Evolutionary conservation across 129 eudicot genomes (phyloP).

Genomic region (Sambucus nigra): DNA sequence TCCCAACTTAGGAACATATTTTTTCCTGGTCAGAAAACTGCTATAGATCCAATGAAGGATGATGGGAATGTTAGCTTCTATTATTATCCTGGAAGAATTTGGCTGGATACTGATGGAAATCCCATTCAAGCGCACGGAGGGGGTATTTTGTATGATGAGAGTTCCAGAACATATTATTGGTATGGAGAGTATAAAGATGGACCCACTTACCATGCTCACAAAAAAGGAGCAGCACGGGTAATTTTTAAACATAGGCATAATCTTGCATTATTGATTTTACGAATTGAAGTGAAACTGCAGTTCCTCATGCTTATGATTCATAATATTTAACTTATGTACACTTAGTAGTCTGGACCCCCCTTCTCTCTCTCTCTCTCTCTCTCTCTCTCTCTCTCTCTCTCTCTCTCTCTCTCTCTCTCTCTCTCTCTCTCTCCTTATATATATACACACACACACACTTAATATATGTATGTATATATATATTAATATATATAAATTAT

Average conservation of each 20-base stretch:
- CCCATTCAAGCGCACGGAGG: slow-evolving; percentile 99
- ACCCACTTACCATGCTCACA: slow-evolving; percentile 88
- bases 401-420: too few relatives aligned
- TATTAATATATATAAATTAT: too few relatives aligned
- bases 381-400: too few relatives aligned
- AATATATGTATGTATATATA: too few relatives aligned
- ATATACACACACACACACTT: too few relatives aligned
- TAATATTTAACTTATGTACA: too few relatives aligned
- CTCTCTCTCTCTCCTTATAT: too few relatives aligned
- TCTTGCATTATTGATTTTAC: too few relatives aligned
- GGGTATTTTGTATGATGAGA: slow-evolving; percentile 73
- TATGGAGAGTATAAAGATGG: slow-evolving; percentile 97
- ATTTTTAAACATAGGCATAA: slow-evolving; percentile 11
- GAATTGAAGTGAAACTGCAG: too few relatives aligned
- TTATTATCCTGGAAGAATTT: slow-evolving; percentile 83
- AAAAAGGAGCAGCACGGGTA: slow-evolving; percentile 93
- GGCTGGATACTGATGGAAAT: slow-evolving; percentile 96
- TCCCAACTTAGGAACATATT: slow-evolving; percentile 82
- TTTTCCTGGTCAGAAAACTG: slow-evolving; percentile 62
- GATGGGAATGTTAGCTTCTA: slow-evolving; percentile 56
- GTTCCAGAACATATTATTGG: slow-evolving; percentile 64
- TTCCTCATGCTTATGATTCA: too few relatives aligned
- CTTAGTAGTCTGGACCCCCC: too few relatives aligned
- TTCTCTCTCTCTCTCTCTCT: neutral
- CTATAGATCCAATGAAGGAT: slow-evolving; percentile 56